These are phyloP conservation scores for Trifolium subterraneum DNA, from an alignment of 306 rosid genomes.

Conservation along the genomic window DNA sequence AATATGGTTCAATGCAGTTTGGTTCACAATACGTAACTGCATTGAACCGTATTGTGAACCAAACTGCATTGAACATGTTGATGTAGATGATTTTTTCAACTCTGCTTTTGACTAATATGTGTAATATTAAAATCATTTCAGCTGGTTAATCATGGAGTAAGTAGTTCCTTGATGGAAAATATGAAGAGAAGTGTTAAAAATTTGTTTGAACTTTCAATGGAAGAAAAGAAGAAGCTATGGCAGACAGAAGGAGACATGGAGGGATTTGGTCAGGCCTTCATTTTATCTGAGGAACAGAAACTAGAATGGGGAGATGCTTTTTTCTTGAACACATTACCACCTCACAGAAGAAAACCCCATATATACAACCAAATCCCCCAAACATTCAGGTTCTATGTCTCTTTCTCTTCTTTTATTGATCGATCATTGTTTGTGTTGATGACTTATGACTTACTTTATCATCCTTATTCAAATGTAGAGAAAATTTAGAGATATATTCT, in stretches of 20 bases:
- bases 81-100: neutral
- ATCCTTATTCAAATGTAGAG: constrained; percentile 15
- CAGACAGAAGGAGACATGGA: constrained; percentile 46
- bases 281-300: constrained; percentile 57
- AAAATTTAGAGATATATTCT: constrained; percentile 27
- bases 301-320: constrained; percentile 58
- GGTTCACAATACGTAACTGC: too few relatives aligned
- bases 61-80: too few relatives aligned
- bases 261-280: constrained; percentile 58
- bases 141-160: constrained; percentile 50
- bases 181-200: constrained; percentile 43
- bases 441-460: neutral
- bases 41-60: too few relatives aligned
- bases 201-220: constrained; percentile 50
- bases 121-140: neutral
- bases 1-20: too few relatives aligned
- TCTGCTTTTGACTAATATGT: neutral
- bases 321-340: constrained; percentile 35
- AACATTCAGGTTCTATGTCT: constrained; percentile 41
- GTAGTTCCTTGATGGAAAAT: constrained; percentile 44
- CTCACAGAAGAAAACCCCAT: constrained; percentile 50
- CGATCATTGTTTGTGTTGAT: neutral
- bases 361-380: constrained; percentile 45
- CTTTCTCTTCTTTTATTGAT: neutral
- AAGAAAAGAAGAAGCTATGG: constrained; percentile 48